These are phyloP conservation scores for Oehlia diaphana DNA, from an alignment of 192 early-diverging fungal species.

Conservation along the genomic window DNA sequence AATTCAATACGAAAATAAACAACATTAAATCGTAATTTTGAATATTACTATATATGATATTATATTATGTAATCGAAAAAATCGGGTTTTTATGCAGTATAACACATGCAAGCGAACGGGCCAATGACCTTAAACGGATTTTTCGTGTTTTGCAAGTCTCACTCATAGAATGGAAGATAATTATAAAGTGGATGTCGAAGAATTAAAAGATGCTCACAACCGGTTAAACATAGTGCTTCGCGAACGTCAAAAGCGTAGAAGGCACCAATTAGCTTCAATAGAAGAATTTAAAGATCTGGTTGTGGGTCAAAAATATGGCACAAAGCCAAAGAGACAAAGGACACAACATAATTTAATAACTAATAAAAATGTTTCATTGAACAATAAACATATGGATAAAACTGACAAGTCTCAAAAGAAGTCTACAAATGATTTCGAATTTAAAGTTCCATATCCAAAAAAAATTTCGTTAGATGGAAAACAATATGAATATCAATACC, in stretches of 20 bases:
- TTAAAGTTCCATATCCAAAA: not conserved
- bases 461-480: not conserved
- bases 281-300: not conserved
- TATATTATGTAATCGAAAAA: no score
- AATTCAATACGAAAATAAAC: not conserved
- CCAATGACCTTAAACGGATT: no score
- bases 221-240: constrained; percentile 5
- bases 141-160: no score
- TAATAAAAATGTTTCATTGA: not conserved
- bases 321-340: not conserved
- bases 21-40: not conserved
- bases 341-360: not conserved
- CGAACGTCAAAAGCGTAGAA: constrained; percentile 21
- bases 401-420: not conserved
- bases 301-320: not conserved
- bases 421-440: not conserved
- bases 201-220: constrained; percentile 2
- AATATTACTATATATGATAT: no score
- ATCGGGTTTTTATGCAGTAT: no score
- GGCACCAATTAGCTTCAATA: not conserved
- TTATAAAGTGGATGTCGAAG: not conserved
- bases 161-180: not conserved
- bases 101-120: no score
- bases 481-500: not conserved
- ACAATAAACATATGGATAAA: not conserved